Percentiles rank a stretch among this genome's conserved stretches.
These are phyloP conservation scores for Penicillium sp. DNA, from an alignment of 2,329 filamentous ascomycete species.

Conservation along the genomic window DNA sequence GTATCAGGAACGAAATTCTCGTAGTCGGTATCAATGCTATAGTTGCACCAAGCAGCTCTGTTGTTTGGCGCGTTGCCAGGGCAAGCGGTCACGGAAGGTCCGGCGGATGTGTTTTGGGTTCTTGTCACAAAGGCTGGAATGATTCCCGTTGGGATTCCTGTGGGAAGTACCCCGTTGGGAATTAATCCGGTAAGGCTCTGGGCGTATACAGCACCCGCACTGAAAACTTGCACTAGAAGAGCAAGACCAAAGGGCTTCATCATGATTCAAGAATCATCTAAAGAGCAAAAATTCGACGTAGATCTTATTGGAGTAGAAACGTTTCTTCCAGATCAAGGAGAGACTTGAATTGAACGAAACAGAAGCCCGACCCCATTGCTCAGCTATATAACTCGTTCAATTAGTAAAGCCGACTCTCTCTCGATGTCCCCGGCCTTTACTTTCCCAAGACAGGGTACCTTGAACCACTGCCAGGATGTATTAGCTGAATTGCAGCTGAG, in stretches of 20 bases:
- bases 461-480: neutral
- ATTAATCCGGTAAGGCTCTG: neutral
- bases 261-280: neutral
- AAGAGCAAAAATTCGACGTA: neutral
- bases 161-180: neutral
- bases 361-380: neutral
- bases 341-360: neutral
- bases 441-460: neutral
- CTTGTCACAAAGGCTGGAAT: neutral
- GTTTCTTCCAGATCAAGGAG: neutral
- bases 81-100: conserved; percentile 1
- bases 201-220: neutral
- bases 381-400: neutral
- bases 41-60: conserved; percentile 16
- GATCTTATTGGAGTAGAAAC: neutral
- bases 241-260: neutral
- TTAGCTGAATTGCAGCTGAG: neutral
- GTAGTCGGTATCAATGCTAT: conserved; percentile 19
- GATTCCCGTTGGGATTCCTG: neutral
- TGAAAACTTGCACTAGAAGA: neutral
- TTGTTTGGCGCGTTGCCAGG: conserved; percentile 10
- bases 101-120: neutral
- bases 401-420: neutral
- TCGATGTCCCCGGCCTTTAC: neutral
- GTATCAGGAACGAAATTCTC: conserved; percentile 17